Conservation (phyloP, 345 rosid species). For the Eucalyptus regnans region DNA sequence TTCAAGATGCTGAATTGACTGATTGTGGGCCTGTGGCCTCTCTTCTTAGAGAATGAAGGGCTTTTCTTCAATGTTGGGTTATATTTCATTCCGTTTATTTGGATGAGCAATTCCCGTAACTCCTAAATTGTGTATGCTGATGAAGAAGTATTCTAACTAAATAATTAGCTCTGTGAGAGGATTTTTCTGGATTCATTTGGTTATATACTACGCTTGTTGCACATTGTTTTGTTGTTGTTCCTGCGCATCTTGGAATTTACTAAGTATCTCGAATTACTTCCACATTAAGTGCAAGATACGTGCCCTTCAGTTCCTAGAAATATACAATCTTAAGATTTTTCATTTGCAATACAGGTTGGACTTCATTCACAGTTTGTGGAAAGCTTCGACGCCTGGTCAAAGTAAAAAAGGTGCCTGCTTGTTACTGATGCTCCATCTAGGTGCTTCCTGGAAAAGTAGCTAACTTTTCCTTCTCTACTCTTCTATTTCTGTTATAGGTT, state of each 20-base stretch:
- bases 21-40: neutral
- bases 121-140: neutral
- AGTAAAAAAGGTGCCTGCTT: constrained; percentile 65
- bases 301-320: neutral
- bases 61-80: neutral
- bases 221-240: neutral
- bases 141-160: neutral
- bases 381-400: constrained; percentile 83
- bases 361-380: constrained; percentile 96
- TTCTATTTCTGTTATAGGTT: constrained; percentile 32
- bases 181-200: neutral
- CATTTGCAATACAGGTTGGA: constrained; percentile 55
- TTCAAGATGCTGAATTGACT: neutral
- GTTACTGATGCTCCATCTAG: neutral
- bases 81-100: neutral
- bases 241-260: neutral
- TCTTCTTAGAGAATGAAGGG: neutral
- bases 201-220: neutral
- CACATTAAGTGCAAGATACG: neutral
- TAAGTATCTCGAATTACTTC: neutral
- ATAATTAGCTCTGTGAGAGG: neutral
- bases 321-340: neutral
- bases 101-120: neutral
- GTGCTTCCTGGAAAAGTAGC: neutral
- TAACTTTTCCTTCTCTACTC: neutral